Evolutionary conservation across 2,329 filamentous ascomycete species (phyloP).

Genomic region (Exophiala bonariae): DNA sequence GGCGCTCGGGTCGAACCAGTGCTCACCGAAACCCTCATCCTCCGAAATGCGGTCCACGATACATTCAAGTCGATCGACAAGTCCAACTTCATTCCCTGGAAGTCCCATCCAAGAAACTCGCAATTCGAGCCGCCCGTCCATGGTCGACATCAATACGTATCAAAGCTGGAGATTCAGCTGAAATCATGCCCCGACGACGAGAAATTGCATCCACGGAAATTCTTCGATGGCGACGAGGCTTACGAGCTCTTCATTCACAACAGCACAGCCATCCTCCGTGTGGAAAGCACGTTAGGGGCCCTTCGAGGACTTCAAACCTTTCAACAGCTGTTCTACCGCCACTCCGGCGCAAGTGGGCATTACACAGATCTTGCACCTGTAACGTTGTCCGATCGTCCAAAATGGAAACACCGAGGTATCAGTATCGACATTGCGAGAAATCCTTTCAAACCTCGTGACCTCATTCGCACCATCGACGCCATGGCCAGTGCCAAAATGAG

Average conservation of each 20-base stretch:
- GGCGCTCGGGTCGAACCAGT: not conserved
- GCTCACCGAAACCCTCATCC: slow-evolving; percentile 23
- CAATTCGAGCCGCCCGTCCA: slow-evolving; percentile 27
- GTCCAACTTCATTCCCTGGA: slow-evolving; percentile 34
- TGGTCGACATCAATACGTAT: slow-evolving; percentile 19
- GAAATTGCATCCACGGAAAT: slow-evolving; percentile 14
- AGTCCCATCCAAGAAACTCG: slow-evolving; percentile 29
- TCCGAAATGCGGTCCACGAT: slow-evolving; percentile 25
- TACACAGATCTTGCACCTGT: slow-evolving; percentile 75
- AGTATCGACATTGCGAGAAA: slow-evolving; percentile 76
- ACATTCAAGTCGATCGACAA: slow-evolving; percentile 21
- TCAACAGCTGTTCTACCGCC: slow-evolving; percentile 32
- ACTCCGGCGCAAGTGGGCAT: slow-evolving; percentile 33
- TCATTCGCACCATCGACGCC: slow-evolving; percentile 77
- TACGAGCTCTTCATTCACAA: slow-evolving; percentile 29
- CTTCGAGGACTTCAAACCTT: slow-evolving; percentile 32
- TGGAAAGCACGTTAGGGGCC: slow-evolving; percentile 29
- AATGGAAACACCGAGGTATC: slow-evolving; percentile 74
- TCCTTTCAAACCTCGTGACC: slow-evolving; percentile 66
- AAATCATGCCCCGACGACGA: slow-evolving; percentile 12
- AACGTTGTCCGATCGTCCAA: slow-evolving; percentile 69
- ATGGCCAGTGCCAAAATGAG: slow-evolving; percentile 59
- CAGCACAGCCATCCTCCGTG: slow-evolving; percentile 25
- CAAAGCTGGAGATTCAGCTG: slow-evolving; percentile 26
- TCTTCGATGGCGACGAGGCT: slow-evolving; percentile 29